Evolutionary conservation across 83 land plant species (phyloP).

Genomic region (Larix sibirica): DNA sequence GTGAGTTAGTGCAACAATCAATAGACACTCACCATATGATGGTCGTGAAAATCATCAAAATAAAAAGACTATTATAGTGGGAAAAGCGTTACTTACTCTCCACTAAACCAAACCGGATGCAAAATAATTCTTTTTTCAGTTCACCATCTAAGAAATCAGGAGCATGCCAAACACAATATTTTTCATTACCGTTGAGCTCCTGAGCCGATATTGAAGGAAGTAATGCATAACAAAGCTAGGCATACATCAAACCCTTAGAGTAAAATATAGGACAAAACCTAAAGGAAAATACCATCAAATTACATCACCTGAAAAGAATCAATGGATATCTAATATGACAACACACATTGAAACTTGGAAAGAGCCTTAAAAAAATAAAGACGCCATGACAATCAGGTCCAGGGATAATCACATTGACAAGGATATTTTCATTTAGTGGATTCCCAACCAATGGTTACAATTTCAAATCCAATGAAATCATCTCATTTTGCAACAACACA

Average conservation of each 20-base stretch:
- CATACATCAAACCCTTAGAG: not conserved
- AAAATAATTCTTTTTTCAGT: conserved; percentile 80
- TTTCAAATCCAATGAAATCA: no score
- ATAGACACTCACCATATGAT: not conserved
- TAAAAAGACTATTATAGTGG: not conserved
- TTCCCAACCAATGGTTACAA: no score
- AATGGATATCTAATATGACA: no score
- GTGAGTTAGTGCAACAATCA: not conserved
- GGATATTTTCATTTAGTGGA: no score
- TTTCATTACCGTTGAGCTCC: conserved; percentile 87
- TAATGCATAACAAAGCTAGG: conserved; percentile 33
- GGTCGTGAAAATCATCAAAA: not conserved
- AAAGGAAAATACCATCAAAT: not conserved
- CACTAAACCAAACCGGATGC: conserved; percentile 65
- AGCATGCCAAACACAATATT: conserved; percentile 92
- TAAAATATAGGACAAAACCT: not conserved
- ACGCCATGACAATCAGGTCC: no score
- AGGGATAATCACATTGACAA: no score
- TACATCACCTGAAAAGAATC: not conserved
- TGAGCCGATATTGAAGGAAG: conserved; percentile 53
- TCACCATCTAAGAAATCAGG: conserved; percentile 91
- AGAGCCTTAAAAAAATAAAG: no score
- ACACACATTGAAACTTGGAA: no score
- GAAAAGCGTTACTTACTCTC: conserved; percentile 52
- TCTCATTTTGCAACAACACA: no score